phyloP scores from a whole-genome alignment of 2,329 filamentous ascomycete genomes.

The Aspergillus candidus region DNA sequence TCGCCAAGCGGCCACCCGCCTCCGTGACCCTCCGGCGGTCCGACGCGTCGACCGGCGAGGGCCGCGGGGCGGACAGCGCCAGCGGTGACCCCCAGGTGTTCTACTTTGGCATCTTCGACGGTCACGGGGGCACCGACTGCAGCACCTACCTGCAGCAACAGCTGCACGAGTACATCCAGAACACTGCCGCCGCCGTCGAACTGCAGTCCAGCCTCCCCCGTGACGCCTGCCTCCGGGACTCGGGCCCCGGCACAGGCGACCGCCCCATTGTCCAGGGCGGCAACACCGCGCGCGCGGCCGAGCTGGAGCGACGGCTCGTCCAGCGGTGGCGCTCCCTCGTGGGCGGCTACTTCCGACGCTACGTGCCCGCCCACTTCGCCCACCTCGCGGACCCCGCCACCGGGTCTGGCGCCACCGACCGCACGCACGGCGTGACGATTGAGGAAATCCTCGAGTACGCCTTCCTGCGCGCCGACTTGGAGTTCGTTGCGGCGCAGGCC shows the following conservation, averaged over 20 bases:
- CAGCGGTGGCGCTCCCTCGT: conserved; percentile 75
- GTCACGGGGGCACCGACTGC: conserved; percentile 86
- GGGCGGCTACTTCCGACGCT: conserved; percentile 90
- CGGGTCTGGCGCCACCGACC: conserved; percentile 14
- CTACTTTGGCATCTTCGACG: conserved; percentile 95
- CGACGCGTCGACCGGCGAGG: conserved; percentile 35
- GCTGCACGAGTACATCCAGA: conserved; percentile 83
- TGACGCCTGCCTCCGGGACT: conserved; percentile 7
- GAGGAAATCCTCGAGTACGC: conserved; percentile 72
- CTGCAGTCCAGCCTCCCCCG: conserved; percentile 63
- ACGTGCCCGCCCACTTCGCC: conserved; percentile 73
- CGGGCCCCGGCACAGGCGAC: conserved; percentile 16
- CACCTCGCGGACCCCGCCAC: conserved; percentile 33
- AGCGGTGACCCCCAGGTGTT: conserved; percentile 93
- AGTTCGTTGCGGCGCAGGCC: conserved; percentile 87
- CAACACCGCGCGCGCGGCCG: conserved; percentile 56
- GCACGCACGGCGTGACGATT: conserved; percentile 37
- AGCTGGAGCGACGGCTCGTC: conserved; percentile 66
- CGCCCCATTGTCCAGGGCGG: conserved; percentile 48
- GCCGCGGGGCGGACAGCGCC: conserved; percentile 65
- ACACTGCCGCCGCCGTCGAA: conserved; percentile 68
- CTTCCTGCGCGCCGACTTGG: conserved; percentile 87
- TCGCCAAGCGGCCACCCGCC: conserved; percentile 74
- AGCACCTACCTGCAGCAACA: conserved; percentile 78
- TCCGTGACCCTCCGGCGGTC: conserved; percentile 44